Percentiles rank a stretch among this genome's conserved stretches.
Evolutionary conservation across 139 green algal genomes (phyloP).

Genomic region (Ettlia oleoabundans): DNA sequence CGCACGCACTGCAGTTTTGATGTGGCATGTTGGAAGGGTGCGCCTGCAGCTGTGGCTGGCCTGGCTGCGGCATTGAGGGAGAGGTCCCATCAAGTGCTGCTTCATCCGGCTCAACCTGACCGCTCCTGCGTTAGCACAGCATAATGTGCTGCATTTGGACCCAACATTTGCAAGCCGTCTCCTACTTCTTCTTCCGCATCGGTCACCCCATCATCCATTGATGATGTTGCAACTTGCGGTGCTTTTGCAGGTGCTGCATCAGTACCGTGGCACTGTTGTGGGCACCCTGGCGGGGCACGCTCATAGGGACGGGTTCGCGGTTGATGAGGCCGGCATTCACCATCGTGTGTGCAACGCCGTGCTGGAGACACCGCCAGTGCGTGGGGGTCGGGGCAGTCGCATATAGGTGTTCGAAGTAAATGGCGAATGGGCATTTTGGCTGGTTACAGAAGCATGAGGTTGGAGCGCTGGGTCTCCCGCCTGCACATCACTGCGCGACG

Average conservation of each 20-base stretch:
- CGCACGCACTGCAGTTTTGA: too few species aligned
- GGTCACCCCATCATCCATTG: background rate
- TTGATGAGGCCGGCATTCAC: slow-evolving; percentile 65
- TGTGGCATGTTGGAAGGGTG: too few species aligned
- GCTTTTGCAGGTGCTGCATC: slow-evolving; percentile 37
- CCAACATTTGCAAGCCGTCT: background rate
- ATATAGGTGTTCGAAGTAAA: too few species aligned
- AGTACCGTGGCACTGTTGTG: slow-evolving; percentile 48
- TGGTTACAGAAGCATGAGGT: too few species aligned
- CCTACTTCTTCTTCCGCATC: background rate
- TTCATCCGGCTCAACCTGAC: background rate
- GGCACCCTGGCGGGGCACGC: slow-evolving; percentile 73
- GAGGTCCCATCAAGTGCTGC: too few species aligned
- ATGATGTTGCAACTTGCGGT: background rate
- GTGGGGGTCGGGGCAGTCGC: background rate
- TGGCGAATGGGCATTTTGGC: too few species aligned
- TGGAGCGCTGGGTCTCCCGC: too few species aligned
- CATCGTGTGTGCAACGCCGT: slow-evolving; percentile 72
- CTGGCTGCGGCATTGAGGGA: too few species aligned
- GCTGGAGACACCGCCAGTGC: slow-evolving; percentile 68
- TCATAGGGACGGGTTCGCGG: slow-evolving; percentile 50
- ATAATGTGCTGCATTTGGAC: background rate
- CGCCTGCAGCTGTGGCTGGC: too few species aligned
- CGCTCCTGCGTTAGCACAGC: background rate
- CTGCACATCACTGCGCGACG: too few species aligned